These are phyloP conservation scores for Singerocomus inundabilis DNA, from an alignment of 1,284 basidiomycete genomes.

Conservation along the genomic window DNA sequence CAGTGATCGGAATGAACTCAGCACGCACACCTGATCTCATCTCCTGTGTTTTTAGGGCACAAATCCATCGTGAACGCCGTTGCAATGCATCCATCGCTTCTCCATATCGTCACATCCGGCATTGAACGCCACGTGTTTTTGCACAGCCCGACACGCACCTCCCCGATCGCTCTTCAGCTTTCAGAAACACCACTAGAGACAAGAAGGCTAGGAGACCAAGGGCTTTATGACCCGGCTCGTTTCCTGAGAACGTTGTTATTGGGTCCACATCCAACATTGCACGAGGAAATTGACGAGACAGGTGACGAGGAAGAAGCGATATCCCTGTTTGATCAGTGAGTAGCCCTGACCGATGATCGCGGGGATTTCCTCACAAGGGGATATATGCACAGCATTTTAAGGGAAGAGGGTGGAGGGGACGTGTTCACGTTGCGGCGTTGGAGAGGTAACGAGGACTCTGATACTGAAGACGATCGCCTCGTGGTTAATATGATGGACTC, in stretches of 20 bases:
- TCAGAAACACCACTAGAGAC: constrained; percentile 44
- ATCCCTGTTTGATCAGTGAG: constrained; percentile 52
- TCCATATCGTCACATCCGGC: constrained; percentile 65
- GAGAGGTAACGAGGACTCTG: constrained; percentile 28
- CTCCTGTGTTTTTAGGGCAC: constrained; percentile 47
- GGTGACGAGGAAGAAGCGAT: constrained; percentile 41
- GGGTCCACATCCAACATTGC: constrained; percentile 26
- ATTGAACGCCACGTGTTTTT: constrained; percentile 69
- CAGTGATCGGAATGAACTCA: constrained; percentile 2
- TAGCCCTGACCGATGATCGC: constrained; percentile 12
- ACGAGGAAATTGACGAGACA: constrained; percentile 35
- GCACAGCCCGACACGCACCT: constrained; percentile 58
- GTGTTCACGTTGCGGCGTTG: constrained; percentile 45
- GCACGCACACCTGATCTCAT: constrained; percentile 2
- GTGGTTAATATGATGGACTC: constrained; percentile 29
- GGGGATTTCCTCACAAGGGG: constrained; percentile 6
- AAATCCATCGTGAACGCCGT: constrained; percentile 72
- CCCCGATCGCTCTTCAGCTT: constrained; percentile 48
- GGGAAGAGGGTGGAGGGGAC: constrained; percentile 48
- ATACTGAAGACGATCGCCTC: constrained; percentile 24
- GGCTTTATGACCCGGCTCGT: constrained; percentile 32
- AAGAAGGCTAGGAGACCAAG: constrained; percentile 40
- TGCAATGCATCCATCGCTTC: constrained; percentile 68
- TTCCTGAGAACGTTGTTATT: constrained; percentile 35
- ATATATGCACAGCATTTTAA: constrained; percentile 39